Conservation (phyloP, 2,329 filamentous ascomycete genomes). For the Claviceps cyperi region DNA sequence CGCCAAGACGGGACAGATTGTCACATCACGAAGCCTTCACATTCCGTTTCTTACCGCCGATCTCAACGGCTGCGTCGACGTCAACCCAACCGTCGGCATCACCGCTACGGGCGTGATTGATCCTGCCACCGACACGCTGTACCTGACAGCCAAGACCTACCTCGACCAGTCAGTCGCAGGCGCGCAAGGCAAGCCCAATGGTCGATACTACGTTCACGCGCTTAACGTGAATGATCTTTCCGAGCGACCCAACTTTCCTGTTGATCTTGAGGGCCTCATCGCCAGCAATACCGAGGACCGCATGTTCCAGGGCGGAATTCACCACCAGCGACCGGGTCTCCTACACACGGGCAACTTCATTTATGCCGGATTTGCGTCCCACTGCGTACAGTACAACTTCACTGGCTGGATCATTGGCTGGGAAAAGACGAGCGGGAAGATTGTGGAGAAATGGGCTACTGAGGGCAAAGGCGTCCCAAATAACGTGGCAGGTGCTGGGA, state of each 20-base stretch:
- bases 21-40: conserved; percentile 31
- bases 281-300: conserved; percentile 31
- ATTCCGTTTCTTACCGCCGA: conserved; percentile 35
- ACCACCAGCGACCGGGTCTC: conserved; percentile 36
- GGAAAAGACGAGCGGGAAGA: conserved; percentile 25
- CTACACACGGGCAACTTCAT: conserved; percentile 30
- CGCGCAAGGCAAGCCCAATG: conserved; percentile 19
- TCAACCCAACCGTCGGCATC: conserved; percentile 31
- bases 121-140: conserved; percentile 28
- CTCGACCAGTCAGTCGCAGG: conserved; percentile 16
- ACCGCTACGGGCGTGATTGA: conserved; percentile 33
- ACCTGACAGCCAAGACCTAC: conserved; percentile 30
- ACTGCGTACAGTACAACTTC: conserved; percentile 42
- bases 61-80: conserved; percentile 31
- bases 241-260: conserved; percentile 28
- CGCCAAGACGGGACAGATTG: conserved; percentile 36
- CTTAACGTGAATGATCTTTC: conserved; percentile 23
- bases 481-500: conserved; percentile 26
- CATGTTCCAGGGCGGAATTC: conserved; percentile 37
- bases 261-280: conserved; percentile 30
- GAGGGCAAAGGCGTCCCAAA: conserved; percentile 24
- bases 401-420: conserved; percentile 37
- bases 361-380: conserved; percentile 38
- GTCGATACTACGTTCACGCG: conserved; percentile 24
- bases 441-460: conserved; percentile 26